Evolutionary conservation across 441 rosid genomes (phyloP).

Genomic region (Melastoma candidum): DNA sequence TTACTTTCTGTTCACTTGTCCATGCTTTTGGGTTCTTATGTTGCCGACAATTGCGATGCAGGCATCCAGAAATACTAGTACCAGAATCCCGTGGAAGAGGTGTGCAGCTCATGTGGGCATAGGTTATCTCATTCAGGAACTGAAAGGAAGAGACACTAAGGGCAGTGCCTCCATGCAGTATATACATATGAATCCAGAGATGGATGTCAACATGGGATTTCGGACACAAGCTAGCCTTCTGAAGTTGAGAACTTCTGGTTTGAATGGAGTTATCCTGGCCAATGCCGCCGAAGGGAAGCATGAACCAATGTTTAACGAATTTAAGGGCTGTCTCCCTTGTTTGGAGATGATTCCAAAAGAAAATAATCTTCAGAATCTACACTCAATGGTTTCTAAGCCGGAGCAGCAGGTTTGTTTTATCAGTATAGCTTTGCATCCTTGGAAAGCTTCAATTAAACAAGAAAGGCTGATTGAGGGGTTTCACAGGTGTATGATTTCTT

Average conservation of each 20-base stretch:
- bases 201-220: constrained; percentile 26
- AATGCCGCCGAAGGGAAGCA: constrained; percentile 4
- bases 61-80: constrained; percentile 23
- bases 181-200: constrained; percentile 24
- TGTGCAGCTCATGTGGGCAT: constrained; percentile 62
- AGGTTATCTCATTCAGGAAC: constrained; percentile 41
- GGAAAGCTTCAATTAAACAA: no score
- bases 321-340: constrained; percentile 18
- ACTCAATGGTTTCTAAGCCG: constrained; percentile 20
- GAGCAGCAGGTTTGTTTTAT: constrained; percentile 35
- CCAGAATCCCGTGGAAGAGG: constrained; percentile 35
- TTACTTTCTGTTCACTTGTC: neutral
- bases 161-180: constrained; percentile 20
- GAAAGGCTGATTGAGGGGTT: constrained; percentile 3
- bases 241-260: constrained; percentile 12
- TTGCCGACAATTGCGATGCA: constrained; percentile 7
- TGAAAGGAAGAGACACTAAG: constrained; percentile 30
- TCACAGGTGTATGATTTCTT: constrained; percentile 61
- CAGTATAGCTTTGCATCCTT: neutral
- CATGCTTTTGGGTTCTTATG: neutral
- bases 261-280: constrained; percentile 17
- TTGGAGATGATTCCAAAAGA: constrained; percentile 19
- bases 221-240: constrained; percentile 4
- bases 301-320: constrained; percentile 22
- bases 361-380: constrained; percentile 17